A percentile compares a stretch with the other conserved stretches of the same genome.
Conservation (phyloP, 495 filamentous ascomycete species). For the Trypethelium eluteriae region DNA sequence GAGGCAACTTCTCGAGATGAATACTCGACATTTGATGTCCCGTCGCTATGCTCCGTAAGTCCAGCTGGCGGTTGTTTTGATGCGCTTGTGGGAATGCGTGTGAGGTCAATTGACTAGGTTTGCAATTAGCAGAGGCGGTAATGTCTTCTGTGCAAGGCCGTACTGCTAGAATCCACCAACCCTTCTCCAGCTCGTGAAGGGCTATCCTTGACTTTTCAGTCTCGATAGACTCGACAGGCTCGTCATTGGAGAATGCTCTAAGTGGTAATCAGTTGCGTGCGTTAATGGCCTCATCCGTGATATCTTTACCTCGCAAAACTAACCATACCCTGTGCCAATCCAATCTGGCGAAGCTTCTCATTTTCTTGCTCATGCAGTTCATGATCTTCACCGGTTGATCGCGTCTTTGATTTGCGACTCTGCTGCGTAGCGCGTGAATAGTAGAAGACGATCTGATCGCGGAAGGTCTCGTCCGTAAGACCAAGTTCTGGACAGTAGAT, state of each 20-base stretch:
- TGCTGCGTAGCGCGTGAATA: slow-evolving; percentile 54
- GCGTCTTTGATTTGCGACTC: slow-evolving; percentile 27
- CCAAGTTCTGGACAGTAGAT: slow-evolving; percentile 94
- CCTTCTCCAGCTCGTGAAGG: slow-evolving; percentile 71
- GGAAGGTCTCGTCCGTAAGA: slow-evolving; percentile 74
- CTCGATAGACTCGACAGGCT: slow-evolving; percentile 75
- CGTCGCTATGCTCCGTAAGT: slow-evolving; percentile 25
- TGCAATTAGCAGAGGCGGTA: slow-evolving; percentile 18
- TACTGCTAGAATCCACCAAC: slow-evolving; percentile 95
- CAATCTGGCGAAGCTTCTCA: slow-evolving; percentile 80
- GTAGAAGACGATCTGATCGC: slow-evolving; percentile 89
- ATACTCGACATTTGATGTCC: slow-evolving; percentile 52
- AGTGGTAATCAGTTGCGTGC: neutral
- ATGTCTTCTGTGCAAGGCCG: neutral
- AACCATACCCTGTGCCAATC: slow-evolving; percentile 96
- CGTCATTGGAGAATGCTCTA: slow-evolving; percentile 70
- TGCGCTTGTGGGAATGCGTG: slow-evolving; percentile 43
- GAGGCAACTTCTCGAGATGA: slow-evolving; percentile 83
- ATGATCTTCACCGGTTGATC: slow-evolving; percentile 32
- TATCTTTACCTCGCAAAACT: slow-evolving; percentile 64
- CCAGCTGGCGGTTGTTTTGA: slow-evolving; percentile 17
- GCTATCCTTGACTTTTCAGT: slow-evolving; percentile 82
- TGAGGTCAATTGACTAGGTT: slow-evolving; percentile 63
- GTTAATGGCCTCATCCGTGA: slow-evolving; percentile 13
- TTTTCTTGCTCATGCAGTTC: slow-evolving; percentile 56